These are phyloP conservation scores for Saccharomycopsis capsularis DNA, from an alignment of 805 yeast genomes.

Conservation along the genomic window DNA sequence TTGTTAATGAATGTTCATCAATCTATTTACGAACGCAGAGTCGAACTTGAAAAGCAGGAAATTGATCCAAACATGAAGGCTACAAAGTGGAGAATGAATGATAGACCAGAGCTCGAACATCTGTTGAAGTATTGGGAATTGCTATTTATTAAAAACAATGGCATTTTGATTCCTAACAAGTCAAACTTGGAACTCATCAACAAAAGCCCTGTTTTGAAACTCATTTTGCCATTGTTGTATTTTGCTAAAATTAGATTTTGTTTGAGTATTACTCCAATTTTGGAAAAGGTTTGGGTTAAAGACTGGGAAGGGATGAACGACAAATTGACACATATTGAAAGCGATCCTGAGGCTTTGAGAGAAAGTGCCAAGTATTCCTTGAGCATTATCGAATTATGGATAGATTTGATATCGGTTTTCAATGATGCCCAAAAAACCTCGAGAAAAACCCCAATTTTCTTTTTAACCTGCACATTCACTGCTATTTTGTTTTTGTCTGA, in stretches of 20 bases:
- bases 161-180: constrained; percentile 48
- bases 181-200: constrained; percentile 40
- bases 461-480: constrained; percentile 62
- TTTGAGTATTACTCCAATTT: constrained; percentile 52
- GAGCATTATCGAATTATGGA: constrained; percentile 62
- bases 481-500: constrained; percentile 58
- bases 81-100: constrained; percentile 58
- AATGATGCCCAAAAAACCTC: constrained; percentile 62
- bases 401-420: constrained; percentile 57
- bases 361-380: constrained; percentile 55
- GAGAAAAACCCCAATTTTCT: constrained; percentile 68
- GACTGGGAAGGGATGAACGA: constrained; percentile 65
- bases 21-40: constrained; percentile 48
- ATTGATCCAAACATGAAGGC: constrained; percentile 24
- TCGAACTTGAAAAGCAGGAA: constrained; percentile 26
- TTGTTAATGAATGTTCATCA: constrained; percentile 63
- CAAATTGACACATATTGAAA: constrained; percentile 39
- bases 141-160: constrained; percentile 54
- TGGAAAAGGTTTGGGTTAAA: constrained; percentile 53
- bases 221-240: constrained; percentile 58
- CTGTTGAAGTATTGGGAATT: constrained; percentile 64
- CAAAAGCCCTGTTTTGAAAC: constrained; percentile 49
- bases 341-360: constrained; percentile 56
- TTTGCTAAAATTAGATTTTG: constrained; percentile 64
- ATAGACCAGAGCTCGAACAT: constrained; percentile 51